These are phyloP conservation scores for Phialemonium atrogriseum DNA, from an alignment of 2,329 filamentous ascomycete genomes.

Conservation along the genomic window DNA sequence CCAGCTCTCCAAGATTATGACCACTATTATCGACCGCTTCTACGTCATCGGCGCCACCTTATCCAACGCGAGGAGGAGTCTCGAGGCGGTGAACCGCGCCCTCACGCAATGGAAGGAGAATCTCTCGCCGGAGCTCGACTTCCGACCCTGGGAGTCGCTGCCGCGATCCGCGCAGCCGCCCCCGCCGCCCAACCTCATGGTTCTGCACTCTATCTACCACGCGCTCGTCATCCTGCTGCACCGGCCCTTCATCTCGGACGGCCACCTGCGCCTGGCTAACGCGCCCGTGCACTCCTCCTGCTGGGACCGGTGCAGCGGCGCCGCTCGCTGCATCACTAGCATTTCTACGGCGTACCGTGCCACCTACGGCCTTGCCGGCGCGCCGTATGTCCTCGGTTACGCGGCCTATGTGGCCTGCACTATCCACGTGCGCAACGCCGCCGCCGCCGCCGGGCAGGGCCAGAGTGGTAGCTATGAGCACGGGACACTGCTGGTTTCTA, in stretches of 20 bases:
- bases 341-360: slow-evolving; percentile 20
- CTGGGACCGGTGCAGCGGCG: slow-evolving; percentile 23
- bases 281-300: background rate
- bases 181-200: slow-evolving; percentile 7
- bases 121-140: slow-evolving; percentile 5
- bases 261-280: slow-evolving; percentile 7
- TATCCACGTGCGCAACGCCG: slow-evolving; percentile 29
- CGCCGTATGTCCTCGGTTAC: slow-evolving; percentile 28
- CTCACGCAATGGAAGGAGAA: slow-evolving; percentile 6
- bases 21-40: slow-evolving; percentile 6
- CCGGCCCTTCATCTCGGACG: slow-evolving; percentile 26
- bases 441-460: too few species aligned
- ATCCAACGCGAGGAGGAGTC: slow-evolving; percentile 1
- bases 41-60: slow-evolving; percentile 6
- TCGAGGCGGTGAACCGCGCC: slow-evolving; percentile 4
- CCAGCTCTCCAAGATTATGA: slow-evolving; percentile 7
- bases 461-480: too few species aligned
- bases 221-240: slow-evolving; percentile 35
- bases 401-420: slow-evolving; percentile 29
- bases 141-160: slow-evolving; percentile 4
- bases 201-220: slow-evolving; percentile 22
- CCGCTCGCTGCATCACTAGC: slow-evolving; percentile 26
- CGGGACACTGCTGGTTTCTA: too few species aligned
- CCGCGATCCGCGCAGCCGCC: too few species aligned
- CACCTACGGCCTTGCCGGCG: slow-evolving; percentile 21